Conservation (phyloP, 371 early-diverging fungal species). For the Batkoa obscura region DNA sequence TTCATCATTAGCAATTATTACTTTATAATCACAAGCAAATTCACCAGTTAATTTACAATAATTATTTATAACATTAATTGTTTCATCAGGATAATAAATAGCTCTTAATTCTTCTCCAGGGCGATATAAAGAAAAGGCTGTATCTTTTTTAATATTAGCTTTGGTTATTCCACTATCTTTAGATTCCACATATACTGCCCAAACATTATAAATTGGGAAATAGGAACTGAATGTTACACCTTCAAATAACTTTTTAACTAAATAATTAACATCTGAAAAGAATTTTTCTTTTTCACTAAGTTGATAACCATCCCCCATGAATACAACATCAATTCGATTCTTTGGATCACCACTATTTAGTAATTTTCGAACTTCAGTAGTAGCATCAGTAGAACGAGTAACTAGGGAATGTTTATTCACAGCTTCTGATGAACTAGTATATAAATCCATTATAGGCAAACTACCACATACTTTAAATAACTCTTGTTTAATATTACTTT, state of each 20-base stretch:
- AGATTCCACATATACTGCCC: slow-evolving; percentile 26
- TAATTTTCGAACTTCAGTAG: not conserved
- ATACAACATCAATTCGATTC: slow-evolving; percentile 33
- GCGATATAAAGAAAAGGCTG: slow-evolving; percentile 31
- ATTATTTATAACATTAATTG: not conserved
- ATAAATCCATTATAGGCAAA: no score
- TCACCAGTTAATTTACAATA: not conserved
- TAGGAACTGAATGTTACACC: slow-evolving; percentile 24
- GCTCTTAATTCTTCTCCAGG: slow-evolving; percentile 38
- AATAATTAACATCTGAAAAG: slow-evolving; percentile 24
- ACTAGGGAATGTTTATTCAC: no score
- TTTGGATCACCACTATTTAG: slow-evolving; percentile 15
- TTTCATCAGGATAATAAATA: slow-evolving; percentile 26
- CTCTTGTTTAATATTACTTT: no score
- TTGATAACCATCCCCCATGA: slow-evolving; percentile 45
- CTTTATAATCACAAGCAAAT: slow-evolving; percentile 29
- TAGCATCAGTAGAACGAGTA: no score
- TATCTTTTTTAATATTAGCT: slow-evolving; percentile 19
- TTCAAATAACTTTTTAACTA: slow-evolving; percentile 26
- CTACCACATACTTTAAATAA: no score
- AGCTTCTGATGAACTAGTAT: no score
- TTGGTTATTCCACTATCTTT: slow-evolving; percentile 28
- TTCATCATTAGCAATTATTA: slow-evolving; percentile 30
- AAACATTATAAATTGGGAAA: slow-evolving; percentile 32
- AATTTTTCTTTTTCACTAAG: slow-evolving; percentile 20